These are phyloP conservation scores for Bipolaris gigantea DNA, from an alignment of 2,329 filamentous ascomycete genomes.

Conservation along the genomic window DNA sequence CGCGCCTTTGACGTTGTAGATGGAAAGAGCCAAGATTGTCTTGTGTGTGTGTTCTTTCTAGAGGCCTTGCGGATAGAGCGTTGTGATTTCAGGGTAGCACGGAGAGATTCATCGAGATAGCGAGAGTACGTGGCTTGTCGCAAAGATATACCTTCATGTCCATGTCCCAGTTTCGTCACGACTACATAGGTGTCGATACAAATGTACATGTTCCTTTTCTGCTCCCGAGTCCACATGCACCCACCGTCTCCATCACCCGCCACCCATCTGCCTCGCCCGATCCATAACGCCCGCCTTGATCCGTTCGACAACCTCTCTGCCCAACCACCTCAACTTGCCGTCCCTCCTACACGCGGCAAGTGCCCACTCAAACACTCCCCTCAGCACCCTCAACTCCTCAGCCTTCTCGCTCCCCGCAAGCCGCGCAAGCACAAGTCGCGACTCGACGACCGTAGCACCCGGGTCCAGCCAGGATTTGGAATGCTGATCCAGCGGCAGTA, in stretches of 20 bases:
- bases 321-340: conserved; percentile 56
- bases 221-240: background rate
- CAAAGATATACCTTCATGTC: too few relatives aligned
- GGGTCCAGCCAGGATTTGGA: conserved; percentile 56
- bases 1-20: conserved; percentile 4
- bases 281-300: conserved; percentile 56
- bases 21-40: background rate
- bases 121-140: background rate
- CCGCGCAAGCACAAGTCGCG: conserved; percentile 63
- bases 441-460: conserved; percentile 67
- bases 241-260: background rate
- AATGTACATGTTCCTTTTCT: background rate
- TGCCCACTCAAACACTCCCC: conserved; percentile 68
- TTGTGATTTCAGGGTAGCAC: too few relatives aligned
- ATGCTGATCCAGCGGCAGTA: conserved; percentile 46
- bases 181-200: too few relatives aligned
- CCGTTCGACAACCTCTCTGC: conserved; percentile 58
- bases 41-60: background rate
- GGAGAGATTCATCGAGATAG: too few relatives aligned
- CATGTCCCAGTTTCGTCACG: too few relatives aligned
- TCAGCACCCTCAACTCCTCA: conserved; percentile 60
- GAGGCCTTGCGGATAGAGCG: background rate
- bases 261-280: conserved; percentile 34
- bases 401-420: conserved; percentile 52
- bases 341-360: conserved; percentile 47